These are phyloP conservation scores for Colletotrichum melonis DNA, from an alignment of 2,329 filamentous ascomycete genomes.

Conservation along the genomic window DNA sequence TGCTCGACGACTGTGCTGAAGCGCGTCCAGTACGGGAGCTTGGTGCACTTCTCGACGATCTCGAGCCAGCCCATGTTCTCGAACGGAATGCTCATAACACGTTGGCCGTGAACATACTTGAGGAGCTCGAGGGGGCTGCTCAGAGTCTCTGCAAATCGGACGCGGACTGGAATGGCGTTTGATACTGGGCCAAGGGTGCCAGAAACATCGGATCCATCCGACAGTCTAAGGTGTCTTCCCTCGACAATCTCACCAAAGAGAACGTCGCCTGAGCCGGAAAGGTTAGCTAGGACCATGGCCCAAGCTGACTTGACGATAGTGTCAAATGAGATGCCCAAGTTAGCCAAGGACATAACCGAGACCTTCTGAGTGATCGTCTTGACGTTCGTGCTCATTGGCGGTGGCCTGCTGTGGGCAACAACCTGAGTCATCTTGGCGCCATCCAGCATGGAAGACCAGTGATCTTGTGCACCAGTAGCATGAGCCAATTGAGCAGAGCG, in stretches of 20 bases:
- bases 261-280: slow-evolving; percentile 61
- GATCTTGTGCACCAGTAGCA: slow-evolving; percentile 51
- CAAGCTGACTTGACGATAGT: slow-evolving; percentile 68
- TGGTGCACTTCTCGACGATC: slow-evolving; percentile 64
- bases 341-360: slow-evolving; percentile 52
- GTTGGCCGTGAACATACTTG: slow-evolving; percentile 60
- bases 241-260: slow-evolving; percentile 67
- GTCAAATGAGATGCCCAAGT: slow-evolving; percentile 60
- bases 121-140: slow-evolving; percentile 62
- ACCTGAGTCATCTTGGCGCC: slow-evolving; percentile 60
- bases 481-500: slow-evolving; percentile 52
- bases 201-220: slow-evolving; percentile 65
- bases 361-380: slow-evolving; percentile 54
- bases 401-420: slow-evolving; percentile 54
- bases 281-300: slow-evolving; percentile 64
- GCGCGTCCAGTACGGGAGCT: slow-evolving; percentile 64
- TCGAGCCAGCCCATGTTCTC: slow-evolving; percentile 63
- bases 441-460: slow-evolving; percentile 58
- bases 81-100: slow-evolving; percentile 57
- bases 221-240: slow-evolving; percentile 56
- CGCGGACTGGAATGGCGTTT: slow-evolving; percentile 61
- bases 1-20: slow-evolving; percentile 68
- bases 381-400: slow-evolving; percentile 49
- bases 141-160: slow-evolving; percentile 55
- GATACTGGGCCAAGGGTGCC: slow-evolving; percentile 59